Evolutionary conservation across 2,329 filamentous ascomycete genomes (phyloP), one percentile per base, ranked within the genome.

Genomic region (Exophiala lecanii-corni): DNA sequence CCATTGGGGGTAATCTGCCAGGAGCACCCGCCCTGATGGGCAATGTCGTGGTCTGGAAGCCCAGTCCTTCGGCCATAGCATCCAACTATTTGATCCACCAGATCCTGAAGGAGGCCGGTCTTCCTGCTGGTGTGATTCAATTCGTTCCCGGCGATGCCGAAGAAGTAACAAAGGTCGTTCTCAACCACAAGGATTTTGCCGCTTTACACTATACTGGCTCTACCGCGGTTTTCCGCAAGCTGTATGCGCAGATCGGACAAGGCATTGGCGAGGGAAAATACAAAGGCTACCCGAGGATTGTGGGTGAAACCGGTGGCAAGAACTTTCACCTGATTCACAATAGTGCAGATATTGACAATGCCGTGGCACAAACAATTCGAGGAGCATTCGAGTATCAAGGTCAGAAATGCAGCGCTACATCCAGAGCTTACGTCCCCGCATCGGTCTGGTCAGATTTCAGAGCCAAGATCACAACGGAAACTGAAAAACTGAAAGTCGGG

Each of bases 1-100:
- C 88, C 57, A 94, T 94, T 57, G 86, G 79, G 9, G 88, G 82
- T 36, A 94, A 94, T 67, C 74, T 94, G 28, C 77, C 83, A 6
- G 82, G 78, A 30, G 81, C 85, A 1, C 87, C 88, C 9, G 88
- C 87, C 0, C 70, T 94, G 40, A 79, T 94, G 71, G 88, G 88
- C 42, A 94, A 94, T 64, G 88, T 94, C 5, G 86, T 94, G 4
- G 71, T 94, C 34, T 94, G 88, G 88, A 94, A 94, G 73, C 88
- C 88, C 9, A 89, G 84, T 21, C 85, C 88, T 57, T 82, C 73
- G 13, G 85, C 88, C 32, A 83, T 94, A 50, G 82, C 83, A 9
- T 86, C 84, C 44, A 92, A 88, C 70, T 89, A 84, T 78, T 71
- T 94, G 45, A 70, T 94, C 30, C 89, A 94, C 70, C 76, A 89